A percentile compares a stretch with the other conserved stretches of the same genome.
Conservation (phyloP, 2,329 filamentous ascomycete species). For the Aurifilum marmelostoma region DNA sequence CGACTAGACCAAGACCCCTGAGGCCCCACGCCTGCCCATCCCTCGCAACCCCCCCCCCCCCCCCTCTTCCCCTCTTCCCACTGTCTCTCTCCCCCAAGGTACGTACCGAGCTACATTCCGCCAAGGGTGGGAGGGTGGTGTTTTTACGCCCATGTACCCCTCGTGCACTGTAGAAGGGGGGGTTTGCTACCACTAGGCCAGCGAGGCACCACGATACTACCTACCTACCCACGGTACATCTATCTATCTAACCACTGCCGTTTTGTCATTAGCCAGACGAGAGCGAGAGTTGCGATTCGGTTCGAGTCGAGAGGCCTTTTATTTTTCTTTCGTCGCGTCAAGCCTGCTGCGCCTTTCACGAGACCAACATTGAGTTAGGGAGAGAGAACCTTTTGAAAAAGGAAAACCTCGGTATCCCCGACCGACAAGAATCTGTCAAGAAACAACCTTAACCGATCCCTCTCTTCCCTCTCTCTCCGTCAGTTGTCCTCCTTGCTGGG, state of each 20-base stretch:
- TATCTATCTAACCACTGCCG: neutral
- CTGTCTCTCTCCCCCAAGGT: neutral
- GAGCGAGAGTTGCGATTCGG: neutral
- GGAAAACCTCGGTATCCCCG: slow-evolving; percentile 13
- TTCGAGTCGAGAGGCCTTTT: neutral
- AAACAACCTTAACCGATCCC: neutral
- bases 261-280: neutral
- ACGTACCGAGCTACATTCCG: neutral
- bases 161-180: neutral
- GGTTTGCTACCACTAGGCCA: neutral
- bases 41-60: neutral
- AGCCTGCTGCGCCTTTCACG: neutral
- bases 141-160: slow-evolving; percentile 11
- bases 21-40: neutral
- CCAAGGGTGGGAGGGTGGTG: slow-evolving; percentile 12
- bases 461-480: too few species aligned
- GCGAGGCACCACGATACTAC: neutral
- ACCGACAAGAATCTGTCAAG: neutral
- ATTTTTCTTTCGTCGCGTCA: neutral
- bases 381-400: neutral
- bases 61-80: too few species aligned
- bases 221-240: neutral
- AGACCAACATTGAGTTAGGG: neutral
- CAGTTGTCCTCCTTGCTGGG: neutral
- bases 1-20: neutral